phyloP scores from a whole-genome alignment of 2,329 filamentous ascomycete species.

The Cytospora chrysosperma region DNA sequence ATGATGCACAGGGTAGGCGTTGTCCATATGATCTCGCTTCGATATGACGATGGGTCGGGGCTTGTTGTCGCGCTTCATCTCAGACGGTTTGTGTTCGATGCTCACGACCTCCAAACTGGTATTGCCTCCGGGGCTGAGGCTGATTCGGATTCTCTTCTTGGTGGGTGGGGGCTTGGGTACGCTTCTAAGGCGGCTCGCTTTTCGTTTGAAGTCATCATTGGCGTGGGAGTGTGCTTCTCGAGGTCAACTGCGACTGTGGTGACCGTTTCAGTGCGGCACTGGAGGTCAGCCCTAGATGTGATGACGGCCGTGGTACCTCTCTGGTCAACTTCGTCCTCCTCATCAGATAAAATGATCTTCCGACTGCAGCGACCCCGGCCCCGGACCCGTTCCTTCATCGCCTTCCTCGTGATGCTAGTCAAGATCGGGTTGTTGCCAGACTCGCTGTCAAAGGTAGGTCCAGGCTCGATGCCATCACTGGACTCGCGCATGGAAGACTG shows the following conservation, averaged over 20 bases:
- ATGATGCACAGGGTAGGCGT: not conserved
- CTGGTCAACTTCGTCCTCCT: not conserved
- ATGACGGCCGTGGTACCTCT: not conserved
- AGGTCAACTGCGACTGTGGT: not conserved
- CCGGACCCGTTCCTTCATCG: not conserved
- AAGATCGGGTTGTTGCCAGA: not conserved
- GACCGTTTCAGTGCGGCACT: not conserved
- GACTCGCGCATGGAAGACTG: not conserved
- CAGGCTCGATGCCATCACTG: not conserved
- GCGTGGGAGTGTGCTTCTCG: not conserved
- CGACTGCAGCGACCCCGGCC: not conserved
- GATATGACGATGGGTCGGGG: not conserved
- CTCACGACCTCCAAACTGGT: not conserved
- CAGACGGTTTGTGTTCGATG: not conserved
- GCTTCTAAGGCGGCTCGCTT: not conserved
- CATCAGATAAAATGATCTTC: not conserved
- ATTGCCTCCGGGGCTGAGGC: not conserved
- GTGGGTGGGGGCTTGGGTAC: not conserved
- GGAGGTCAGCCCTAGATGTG: not conserved
- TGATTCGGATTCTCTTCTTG: slow-evolving; percentile 1
- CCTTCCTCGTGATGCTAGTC: not conserved
- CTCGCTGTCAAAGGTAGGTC: not conserved
- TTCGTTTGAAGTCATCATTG: not conserved
- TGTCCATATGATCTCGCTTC: not conserved
- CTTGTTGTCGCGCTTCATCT: not conserved